Base-by-base conservation (phyloP, 2,329 filamentous ascomycete genomes). In the Beauveria sp. region DNA sequence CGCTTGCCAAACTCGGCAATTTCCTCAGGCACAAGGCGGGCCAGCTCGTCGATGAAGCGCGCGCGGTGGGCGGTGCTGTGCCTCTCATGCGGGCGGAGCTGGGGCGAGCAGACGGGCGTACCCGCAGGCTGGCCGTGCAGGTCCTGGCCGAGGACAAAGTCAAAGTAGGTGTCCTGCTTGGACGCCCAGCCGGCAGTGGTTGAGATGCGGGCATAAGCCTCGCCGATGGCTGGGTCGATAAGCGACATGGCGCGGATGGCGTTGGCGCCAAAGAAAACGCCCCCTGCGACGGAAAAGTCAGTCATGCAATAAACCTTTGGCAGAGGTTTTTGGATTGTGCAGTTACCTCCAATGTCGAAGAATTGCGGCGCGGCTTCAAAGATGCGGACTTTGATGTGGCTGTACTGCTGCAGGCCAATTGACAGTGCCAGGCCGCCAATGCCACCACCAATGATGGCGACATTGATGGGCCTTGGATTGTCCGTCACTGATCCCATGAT, bases 361-460 rank as follows among this genome's bases (percentile, higher is more conserved):
- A 62, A 62, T n/a, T 31, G 48, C 20, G 61, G 54, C 40, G 61
- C 54, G 14, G 61, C 61, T 46, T 62, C 61, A 46, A 56, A 62
- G 22, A 62, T 53, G 22, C 54, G 53, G 3, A 2, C 78, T 76
- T 52, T 1, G 70, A 76, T 66, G 70, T 78, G 14, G 68, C 63
- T 22, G 79, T 65, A 7, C 66, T 66, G 55, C 76, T 75, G n/a
- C 68, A 71, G 49, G 73, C 70, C 1, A 79, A 79, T 68, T 4
- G 75, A 76, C 5, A 80, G 69, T 28, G 74, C 72, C 28, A 80
- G 67, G 50, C 78, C 79, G n/a, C 74, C 81, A 66, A 74, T 82
- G 67, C 72, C 82, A 63, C 69, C 80, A 67, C 72, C 83, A n/a
- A 80, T 67, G n/a, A 80, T 77, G 57, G 76, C 77, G 43, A 80